Percentiles rank a stretch among this genome's conserved stretches.
These are phyloP conservation scores for Lomentospora prolificans DNA, from an alignment of 2,329 filamentous ascomycete genomes.

Conservation along the genomic window DNA sequence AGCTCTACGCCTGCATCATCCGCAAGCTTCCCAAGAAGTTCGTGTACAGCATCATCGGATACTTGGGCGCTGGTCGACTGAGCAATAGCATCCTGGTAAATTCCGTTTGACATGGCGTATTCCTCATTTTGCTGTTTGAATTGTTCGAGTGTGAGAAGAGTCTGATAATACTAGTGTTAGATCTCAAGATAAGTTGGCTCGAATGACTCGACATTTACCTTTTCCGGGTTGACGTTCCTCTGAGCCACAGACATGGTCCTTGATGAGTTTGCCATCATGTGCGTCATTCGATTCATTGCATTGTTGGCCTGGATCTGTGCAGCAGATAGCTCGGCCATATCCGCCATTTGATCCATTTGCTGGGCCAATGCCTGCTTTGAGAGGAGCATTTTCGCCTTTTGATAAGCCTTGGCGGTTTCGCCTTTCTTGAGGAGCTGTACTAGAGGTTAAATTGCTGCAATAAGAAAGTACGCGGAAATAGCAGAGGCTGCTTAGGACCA, in stretches of 20 bases:
- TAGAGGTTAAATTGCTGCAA: not conserved
- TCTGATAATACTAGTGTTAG: constrained; percentile 22
- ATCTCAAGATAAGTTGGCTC: not conserved
- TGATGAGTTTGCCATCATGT: constrained; percentile 52
- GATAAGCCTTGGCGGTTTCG: constrained; percentile 52
- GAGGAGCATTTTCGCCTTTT: constrained; percentile 53
- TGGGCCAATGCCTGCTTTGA: constrained; percentile 51
- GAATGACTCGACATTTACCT: constrained; percentile 22
- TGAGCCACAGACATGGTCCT: constrained; percentile 49
- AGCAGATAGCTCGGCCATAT: constrained; percentile 51
- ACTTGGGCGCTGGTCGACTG: constrained; percentile 65
- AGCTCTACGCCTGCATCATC: constrained; percentile 83
- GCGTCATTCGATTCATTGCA: constrained; percentile 54
- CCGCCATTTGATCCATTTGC: constrained; percentile 55
- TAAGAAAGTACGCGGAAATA: not conserved
- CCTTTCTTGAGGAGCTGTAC: constrained; percentile 45
- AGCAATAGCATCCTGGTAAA: constrained; percentile 79
- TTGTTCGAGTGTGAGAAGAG: constrained; percentile 50
- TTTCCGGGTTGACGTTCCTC: constrained; percentile 49
- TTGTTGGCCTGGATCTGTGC: constrained; percentile 57
- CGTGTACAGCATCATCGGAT: constrained; percentile 76
- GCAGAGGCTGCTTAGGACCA: constrained; percentile 7
- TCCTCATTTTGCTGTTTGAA: constrained; percentile 54
- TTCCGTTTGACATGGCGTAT: constrained; percentile 56
- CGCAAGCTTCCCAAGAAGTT: constrained; percentile 73